phyloP scores from a whole-genome alignment of 1,139 yeast genomes.

The Schizosaccharomyces versatilis region DNA sequence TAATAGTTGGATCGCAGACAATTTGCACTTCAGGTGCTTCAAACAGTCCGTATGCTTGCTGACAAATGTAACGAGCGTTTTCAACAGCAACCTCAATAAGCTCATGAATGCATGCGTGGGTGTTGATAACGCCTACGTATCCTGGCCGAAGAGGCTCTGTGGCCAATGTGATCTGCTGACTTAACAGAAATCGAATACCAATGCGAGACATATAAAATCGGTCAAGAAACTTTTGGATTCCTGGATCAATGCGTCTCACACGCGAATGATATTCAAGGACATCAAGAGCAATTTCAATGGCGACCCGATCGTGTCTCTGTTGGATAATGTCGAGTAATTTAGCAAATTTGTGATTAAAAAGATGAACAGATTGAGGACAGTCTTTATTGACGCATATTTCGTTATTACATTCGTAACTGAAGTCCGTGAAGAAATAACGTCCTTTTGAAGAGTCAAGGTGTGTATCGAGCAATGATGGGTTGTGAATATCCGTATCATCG shows the following conservation, averaged over 20 bases:
- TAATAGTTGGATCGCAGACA: constrained; percentile 46
- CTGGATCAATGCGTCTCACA: constrained; percentile 23
- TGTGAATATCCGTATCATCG: not conserved
- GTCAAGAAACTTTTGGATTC: constrained; percentile 59
- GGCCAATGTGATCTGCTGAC: constrained; percentile 66
- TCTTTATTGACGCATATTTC: not conserved
- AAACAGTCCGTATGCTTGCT: constrained; percentile 62
- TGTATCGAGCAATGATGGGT: not conserved
- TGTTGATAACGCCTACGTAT: constrained; percentile 70
- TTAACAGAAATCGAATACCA: constrained; percentile 74
- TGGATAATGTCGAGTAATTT: not conserved
- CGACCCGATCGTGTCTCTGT: not conserved
- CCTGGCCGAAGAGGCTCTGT: constrained; percentile 38
- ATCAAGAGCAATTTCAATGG: constrained; percentile 28
- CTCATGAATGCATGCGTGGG: constrained; percentile 57
- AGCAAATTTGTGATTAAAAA: not conserved
- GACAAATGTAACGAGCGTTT: constrained; percentile 69
- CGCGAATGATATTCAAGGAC: constrained; percentile 35
- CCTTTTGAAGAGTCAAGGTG: not conserved
- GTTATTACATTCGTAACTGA: not conserved
- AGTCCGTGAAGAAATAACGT: not conserved
- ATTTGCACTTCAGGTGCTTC: constrained; percentile 65
- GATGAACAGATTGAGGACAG: not conserved
- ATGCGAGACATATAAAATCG: constrained; percentile 69
- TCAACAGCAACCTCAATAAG: constrained; percentile 70